A percentile compares a stretch with the other conserved stretches of the same genome.
phyloP scores from a whole-genome alignment of 2,329 filamentous ascomycete species.

The Clonostachys chloroleuca region DNA sequence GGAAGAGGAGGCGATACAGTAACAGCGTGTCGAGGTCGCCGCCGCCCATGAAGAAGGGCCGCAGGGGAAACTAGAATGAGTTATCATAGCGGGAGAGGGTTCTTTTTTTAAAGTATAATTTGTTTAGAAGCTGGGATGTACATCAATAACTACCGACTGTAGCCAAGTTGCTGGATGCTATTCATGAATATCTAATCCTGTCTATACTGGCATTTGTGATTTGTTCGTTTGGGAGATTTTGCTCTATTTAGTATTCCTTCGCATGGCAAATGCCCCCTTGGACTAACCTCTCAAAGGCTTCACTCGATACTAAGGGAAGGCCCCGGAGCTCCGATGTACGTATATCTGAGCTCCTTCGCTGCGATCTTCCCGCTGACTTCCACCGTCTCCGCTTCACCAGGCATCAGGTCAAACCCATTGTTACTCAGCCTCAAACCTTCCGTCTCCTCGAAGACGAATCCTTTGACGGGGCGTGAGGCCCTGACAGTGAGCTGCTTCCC shows the following conservation, averaged over 20 bases:
- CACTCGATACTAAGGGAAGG: constrained; percentile 3
- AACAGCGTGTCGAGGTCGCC: constrained; percentile 13
- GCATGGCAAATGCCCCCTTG: not conserved
- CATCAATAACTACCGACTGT: not conserved
- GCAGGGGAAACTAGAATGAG: constrained; percentile 1
- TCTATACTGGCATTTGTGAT: not conserved
- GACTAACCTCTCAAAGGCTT: not conserved
- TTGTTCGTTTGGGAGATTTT: not conserved
- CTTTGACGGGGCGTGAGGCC: constrained; percentile 47
- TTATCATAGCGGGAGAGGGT: not conserved
- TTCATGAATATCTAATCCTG: too few species aligned
- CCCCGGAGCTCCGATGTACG: constrained; percentile 6
- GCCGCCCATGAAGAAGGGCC: constrained; percentile 13
- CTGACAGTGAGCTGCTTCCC: constrained; percentile 17
- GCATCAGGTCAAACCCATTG: constrained; percentile 55
- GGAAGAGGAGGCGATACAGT: constrained; percentile 11
- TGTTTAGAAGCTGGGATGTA: not conserved
- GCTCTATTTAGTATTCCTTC: not conserved
- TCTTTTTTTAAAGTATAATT: not conserved
- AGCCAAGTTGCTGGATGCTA: not conserved
- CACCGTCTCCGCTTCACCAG: constrained; percentile 28
- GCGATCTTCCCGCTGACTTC: constrained; percentile 6
- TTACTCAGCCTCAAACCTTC: constrained; percentile 42
- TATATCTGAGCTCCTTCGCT: constrained; percentile 7
- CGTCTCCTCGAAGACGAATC: constrained; percentile 47